Evolutionary conservation across 345 rosid genomes (phyloP).

Genomic region (Corymbia maculata): DNA sequence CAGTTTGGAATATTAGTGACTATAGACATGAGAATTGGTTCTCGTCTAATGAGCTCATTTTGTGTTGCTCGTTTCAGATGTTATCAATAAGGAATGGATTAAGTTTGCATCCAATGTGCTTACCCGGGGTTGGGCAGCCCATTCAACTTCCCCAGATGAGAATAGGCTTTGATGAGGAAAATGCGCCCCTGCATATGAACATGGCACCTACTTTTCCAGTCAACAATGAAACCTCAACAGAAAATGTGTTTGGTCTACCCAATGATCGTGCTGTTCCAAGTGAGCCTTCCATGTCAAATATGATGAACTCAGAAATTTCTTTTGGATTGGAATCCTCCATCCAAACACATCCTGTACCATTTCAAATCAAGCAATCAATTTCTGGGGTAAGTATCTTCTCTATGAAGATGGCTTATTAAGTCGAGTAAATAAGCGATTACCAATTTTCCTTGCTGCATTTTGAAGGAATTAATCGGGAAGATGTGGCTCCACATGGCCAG

Average conservation of each 20-base stretch:
- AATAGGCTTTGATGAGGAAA: constrained; percentile 16
- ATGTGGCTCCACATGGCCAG: constrained; percentile 2
- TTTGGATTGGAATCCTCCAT: constrained; percentile 49
- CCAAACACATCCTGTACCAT: constrained; percentile 39
- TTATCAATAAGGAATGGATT: constrained; percentile 74
- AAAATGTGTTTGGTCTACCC: constrained; percentile 15
- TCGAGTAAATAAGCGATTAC: background rate
- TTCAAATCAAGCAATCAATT: constrained; percentile 31
- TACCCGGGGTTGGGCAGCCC: constrained; percentile 53
- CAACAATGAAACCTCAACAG: constrained; percentile 23
- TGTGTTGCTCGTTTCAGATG: constrained; percentile 39
- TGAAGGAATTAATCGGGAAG: constrained; percentile 47
- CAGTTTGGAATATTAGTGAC: background rate
- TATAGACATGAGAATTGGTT: background rate
- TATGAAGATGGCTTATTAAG: background rate
- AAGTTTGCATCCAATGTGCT: constrained; percentile 51
- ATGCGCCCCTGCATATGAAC: constrained; percentile 11
- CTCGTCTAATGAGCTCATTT: background rate
- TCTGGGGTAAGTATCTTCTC: constrained; percentile 25
- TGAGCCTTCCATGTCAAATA: constrained; percentile 20
- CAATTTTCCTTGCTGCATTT: constrained; percentile 1
- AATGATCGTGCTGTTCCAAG: constrained; percentile 24
- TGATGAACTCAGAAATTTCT: constrained; percentile 28
- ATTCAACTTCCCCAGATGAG: constrained; percentile 30
- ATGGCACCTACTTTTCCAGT: constrained; percentile 10